Evolutionary conservation across 1,284 basidiomycete species (phyloP), one percentile per base, ranked within the genome.

Genomic region (Puccinia brachypodii): DNA sequence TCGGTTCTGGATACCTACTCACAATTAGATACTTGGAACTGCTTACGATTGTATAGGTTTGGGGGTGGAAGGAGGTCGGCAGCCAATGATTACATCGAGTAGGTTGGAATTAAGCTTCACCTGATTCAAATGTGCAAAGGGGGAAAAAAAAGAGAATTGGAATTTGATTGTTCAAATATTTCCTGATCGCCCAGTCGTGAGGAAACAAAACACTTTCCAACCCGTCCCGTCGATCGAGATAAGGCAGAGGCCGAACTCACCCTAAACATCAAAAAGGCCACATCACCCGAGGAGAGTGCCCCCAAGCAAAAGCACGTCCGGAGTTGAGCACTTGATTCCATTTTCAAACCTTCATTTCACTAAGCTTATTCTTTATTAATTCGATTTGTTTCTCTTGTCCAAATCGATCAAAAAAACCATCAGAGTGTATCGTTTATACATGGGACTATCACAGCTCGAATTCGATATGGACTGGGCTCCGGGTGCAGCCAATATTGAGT

Each of bases 401-500:
- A 2, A 38, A 76, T 22, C 16, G 25, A 42, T 31, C 19, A n/a
- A 33, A 60, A 36, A 53, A 44, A 56, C 60, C 56, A 42, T 56
- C 86, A 97, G 95, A 96, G 89, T 94, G 93, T 85, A 96, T 98
- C 86, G 94, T 98, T 44, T 98, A 95, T 87, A 97, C 95, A 19
- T 97, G 95, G 95, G 95, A 98, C 87, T 97, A 97, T 86, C 95
- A 96, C 86, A 93, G 94, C n/a, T 96, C 95, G 53, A 91, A 94
- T 85, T 95, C 95, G 8, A 96, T 98, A 86, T 98, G 96, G 96
- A 95, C 93, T 84, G 94, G 94, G 36, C 89, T 98, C 19, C 90
- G 95, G 66, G 96, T 97, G 3, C 95, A 96, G 85, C 95, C 95
- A 50, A 96, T 98, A 84, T 88, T 98, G 33, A 91, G 94, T 3